Evolutionary conservation across 805 yeast species (phyloP).

Genomic region (Diddensiella caesifluorescens): DNA sequence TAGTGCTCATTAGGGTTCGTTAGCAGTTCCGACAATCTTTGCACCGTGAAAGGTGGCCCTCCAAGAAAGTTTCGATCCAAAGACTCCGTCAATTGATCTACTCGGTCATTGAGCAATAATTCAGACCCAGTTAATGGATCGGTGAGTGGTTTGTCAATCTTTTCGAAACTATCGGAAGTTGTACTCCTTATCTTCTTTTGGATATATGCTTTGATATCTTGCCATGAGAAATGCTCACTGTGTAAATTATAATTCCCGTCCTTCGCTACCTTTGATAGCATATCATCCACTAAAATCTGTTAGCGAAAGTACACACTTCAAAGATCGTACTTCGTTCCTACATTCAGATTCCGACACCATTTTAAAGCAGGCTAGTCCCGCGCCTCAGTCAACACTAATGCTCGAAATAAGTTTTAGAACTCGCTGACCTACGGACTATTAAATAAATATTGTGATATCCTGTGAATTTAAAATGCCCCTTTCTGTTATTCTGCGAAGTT

Average conservation of each 20-base stretch:
- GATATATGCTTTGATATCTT: background rate
- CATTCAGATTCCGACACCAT: too few species aligned
- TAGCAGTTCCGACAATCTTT: slow-evolving; percentile 35
- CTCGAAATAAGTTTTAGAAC: too few species aligned
- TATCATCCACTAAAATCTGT: background rate
- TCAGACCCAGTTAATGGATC: background rate
- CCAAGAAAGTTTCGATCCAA: background rate
- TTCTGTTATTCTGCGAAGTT: too few species aligned
- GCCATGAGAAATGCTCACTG: background rate
- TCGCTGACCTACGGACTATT: too few species aligned
- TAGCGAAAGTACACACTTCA: background rate
- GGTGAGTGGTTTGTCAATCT: background rate
- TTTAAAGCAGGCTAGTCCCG: too few species aligned
- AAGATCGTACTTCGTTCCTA: too few species aligned
- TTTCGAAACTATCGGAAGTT: background rate
- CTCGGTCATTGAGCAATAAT: background rate
- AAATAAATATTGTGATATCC: too few species aligned
- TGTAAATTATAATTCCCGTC: background rate
- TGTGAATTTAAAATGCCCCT: too few species aligned
- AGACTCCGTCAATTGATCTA: background rate
- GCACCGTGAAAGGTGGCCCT: slow-evolving; percentile 37
- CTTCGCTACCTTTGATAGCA: background rate
- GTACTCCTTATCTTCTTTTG: background rate
- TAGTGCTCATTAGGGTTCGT: slow-evolving; percentile 26
- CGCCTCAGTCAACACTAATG: too few species aligned